Base-by-base conservation (phyloP, 495 filamentous ascomycete species). In the Penicillium robsamsonii region DNA sequence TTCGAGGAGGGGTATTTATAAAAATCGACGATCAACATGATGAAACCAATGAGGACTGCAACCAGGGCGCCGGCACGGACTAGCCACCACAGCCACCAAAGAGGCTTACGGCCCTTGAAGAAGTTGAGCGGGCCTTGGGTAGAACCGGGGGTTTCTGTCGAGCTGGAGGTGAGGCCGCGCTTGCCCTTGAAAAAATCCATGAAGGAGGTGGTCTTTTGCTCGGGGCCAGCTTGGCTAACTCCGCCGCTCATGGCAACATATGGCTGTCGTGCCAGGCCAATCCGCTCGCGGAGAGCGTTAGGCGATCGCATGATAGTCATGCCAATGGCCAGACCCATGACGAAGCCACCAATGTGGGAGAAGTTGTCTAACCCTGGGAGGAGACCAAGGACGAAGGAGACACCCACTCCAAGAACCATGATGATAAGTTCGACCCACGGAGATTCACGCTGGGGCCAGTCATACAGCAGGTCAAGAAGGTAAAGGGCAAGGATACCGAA, bases 11-110 rank as follows among this genome's bases (percentile, higher is more conserved):
- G 79, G 61, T 86, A 84, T 55, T 81, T 84, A 72, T 97, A 97
- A 69, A 98, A 98, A 72, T 96, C 90, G 51, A 89, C 83, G 41
- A 97, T 72, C 43, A 97, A 74, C 38, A 96, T 68, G 61, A 96
- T 90, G 63, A 97, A 94, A 5, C 85, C 86, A 48, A 96, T 78
- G 5, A 94, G 68, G 3, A 91, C 86, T 13, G 83, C 83, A 8
- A 95, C 82, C 51, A 97, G 72, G n/a, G 87, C 87, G 7, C 80
- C 91, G 9, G 83, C 88, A 10, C 94, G 80, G 13, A 96, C 81
- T 22, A 97, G 71, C 94, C 94, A 98, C 92, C 95, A 98, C 10
- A 75, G 87, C 94, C 94, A 98, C 94, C 94, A 98, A 1, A 95
- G 73, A 24, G 90, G 87, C 69, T 93, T 96, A 5, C 94, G 80